phyloP scores from a whole-genome alignment of 495 filamentous ascomycete genomes.

The Halenospora varia region DNA sequence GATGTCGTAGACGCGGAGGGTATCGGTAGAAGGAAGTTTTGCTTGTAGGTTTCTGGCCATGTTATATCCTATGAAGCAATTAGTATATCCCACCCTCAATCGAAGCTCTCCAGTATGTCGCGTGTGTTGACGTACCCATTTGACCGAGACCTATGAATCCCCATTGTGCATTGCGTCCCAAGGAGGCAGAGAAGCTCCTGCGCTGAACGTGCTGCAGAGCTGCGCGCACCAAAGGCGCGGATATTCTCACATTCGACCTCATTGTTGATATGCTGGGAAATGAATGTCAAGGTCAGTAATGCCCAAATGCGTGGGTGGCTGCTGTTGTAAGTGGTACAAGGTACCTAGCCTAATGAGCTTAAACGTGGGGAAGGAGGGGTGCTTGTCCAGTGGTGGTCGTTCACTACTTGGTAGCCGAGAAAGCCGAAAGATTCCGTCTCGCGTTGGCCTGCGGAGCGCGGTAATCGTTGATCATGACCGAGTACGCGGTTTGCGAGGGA shows the following conservation, averaged over 20 bases:
- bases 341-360: not conserved
- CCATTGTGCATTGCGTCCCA: constrained; percentile 57
- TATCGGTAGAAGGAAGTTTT: constrained; percentile 68
- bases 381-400: not conserved
- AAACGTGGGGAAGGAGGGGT: not conserved
- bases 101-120: constrained; percentile 9
- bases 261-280: constrained; percentile 7
- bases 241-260: constrained; percentile 23
- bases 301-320: not conserved
- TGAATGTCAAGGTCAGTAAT: not conserved
- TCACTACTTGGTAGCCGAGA: not conserved
- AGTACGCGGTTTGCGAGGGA: not conserved
- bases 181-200: constrained; percentile 53
- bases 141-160: constrained; percentile 84
- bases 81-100: too few relatives aligned
- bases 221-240: constrained; percentile 13
- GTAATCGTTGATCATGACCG: not conserved
- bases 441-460: not conserved
- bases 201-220: constrained; percentile 23
- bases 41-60: constrained; percentile 86
- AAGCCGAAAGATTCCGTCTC: not conserved
- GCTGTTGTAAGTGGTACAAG: not conserved
- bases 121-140: constrained; percentile 62
- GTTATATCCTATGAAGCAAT: constrained; percentile 53
- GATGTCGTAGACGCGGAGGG: constrained; percentile 68